Evolutionary conservation across 2,329 filamentous ascomycete genomes (phyloP).

Genomic region (Massarina eburnea): DNA sequence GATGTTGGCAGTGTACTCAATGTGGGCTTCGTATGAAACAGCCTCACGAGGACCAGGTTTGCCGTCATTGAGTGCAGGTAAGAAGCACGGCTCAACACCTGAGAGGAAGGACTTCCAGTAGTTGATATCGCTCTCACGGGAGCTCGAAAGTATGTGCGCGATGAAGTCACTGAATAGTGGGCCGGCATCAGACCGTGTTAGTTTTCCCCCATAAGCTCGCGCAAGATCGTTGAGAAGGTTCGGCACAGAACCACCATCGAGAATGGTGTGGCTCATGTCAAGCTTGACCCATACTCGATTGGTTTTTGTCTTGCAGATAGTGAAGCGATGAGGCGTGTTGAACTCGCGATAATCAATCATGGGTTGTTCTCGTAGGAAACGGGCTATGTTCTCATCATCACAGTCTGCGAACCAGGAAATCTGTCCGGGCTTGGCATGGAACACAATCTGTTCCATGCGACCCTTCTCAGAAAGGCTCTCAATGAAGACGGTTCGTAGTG

Average conservation of each 20-base stretch:
- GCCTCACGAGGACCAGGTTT: slow-evolving; percentile 40
- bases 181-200: slow-evolving; percentile 38
- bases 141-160: slow-evolving; percentile 29
- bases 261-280: slow-evolving; percentile 55
- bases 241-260: slow-evolving; percentile 54
- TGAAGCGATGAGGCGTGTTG: slow-evolving; percentile 50
- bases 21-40: slow-evolving; percentile 40
- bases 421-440: slow-evolving; percentile 30
- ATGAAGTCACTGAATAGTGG: slow-evolving; percentile 45
- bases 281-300: slow-evolving; percentile 48
- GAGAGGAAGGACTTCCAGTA: slow-evolving; percentile 52
- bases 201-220: slow-evolving; percentile 48
- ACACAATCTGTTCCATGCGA: slow-evolving; percentile 35
- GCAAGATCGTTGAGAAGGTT: slow-evolving; percentile 52
- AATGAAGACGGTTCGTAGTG: slow-evolving; percentile 37
- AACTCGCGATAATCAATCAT: slow-evolving; percentile 31
- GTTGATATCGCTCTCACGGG: slow-evolving; percentile 36
- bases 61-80: slow-evolving; percentile 45
- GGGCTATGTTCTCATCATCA: slow-evolving; percentile 19
- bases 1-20: slow-evolving; percentile 28
- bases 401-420: slow-evolving; percentile 26
- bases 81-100: slow-evolving; percentile 50
- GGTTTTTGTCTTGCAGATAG: slow-evolving; percentile 45
- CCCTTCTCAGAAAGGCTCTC: slow-evolving; percentile 36
- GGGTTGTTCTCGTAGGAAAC: slow-evolving; percentile 20